Evolutionary conservation across 2,329 filamentous ascomycete genomes (phyloP).

Genomic region (Ceratocystiopsis sp.): DNA sequence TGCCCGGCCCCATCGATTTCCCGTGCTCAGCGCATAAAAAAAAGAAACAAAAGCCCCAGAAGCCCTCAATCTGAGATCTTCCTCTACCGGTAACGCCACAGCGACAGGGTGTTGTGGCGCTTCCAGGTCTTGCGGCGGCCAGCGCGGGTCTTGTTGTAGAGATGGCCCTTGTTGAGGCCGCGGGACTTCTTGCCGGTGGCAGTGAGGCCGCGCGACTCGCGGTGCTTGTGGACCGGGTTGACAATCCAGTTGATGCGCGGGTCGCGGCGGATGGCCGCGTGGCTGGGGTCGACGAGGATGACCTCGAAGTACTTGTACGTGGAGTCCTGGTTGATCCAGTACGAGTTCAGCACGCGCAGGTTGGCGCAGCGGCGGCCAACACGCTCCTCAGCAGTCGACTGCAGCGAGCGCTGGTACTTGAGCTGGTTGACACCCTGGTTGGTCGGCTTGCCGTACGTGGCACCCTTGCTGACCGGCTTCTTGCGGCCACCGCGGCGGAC

Average conservation of each 20-base stretch:
- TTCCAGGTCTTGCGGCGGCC: constrained; percentile 99
- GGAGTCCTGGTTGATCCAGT: constrained; percentile 99
- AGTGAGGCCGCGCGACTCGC: constrained; percentile 92
- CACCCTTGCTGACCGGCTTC: constrained; percentile 90
- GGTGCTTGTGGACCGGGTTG: constrained; percentile 99
- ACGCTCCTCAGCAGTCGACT: constrained; percentile 97
- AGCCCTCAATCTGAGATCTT: too few species aligned
- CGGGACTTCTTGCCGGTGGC: constrained; percentile 99
- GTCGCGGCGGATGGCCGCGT: constrained; percentile 99
- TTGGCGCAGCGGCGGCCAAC: constrained; percentile 98
- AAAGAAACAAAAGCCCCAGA: too few species aligned
- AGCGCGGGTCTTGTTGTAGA: constrained; percentile 95
- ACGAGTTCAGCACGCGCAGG: constrained; percentile 98
- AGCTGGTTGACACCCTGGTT: constrained; percentile 99
- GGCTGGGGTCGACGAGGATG: constrained; percentile 98
- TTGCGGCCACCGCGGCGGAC: constrained; percentile 98
- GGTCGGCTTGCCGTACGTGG: constrained; percentile 99
- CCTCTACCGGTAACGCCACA: constrained; percentile 86
- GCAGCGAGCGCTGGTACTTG: constrained; percentile 99
- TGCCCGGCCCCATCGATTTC: too few species aligned
- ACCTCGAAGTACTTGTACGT: constrained; percentile 99
- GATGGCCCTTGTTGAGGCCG: constrained; percentile 97
- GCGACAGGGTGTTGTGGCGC: constrained; percentile 97
- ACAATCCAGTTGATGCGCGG: constrained; percentile 99
- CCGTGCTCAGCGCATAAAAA: too few species aligned